Percentiles rank a stretch among this genome's conserved stretches.
Conservation (phyloP, 768 basidiomycete genomes). For the Termitomyces titanicus region DNA sequence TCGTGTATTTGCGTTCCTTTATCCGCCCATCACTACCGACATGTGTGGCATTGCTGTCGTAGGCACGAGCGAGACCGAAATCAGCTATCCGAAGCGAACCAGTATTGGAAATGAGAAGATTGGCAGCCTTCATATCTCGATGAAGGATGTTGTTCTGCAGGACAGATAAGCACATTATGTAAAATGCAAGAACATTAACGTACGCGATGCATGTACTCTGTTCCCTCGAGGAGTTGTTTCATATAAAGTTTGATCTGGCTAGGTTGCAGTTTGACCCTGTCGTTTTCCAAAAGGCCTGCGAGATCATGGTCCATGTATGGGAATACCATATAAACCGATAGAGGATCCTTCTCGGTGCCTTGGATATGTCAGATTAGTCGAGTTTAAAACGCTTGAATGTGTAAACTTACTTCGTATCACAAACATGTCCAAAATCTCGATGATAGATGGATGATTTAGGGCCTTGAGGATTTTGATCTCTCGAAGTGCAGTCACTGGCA, state of each 20-base stretch:
- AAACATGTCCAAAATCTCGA: slow-evolving; percentile 91
- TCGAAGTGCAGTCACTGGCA: slow-evolving; percentile 93
- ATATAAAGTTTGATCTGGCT: slow-evolving; percentile 94
- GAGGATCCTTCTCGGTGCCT: slow-evolving; percentile 68
- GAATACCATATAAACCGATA: slow-evolving; percentile 97
- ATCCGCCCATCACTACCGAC: slow-evolving; percentile 36
- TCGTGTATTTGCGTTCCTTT: slow-evolving; percentile 79
- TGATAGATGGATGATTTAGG: slow-evolving; percentile 80
- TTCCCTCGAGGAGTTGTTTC: slow-evolving; percentile 94
- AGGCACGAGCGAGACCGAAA: slow-evolving; percentile 91
- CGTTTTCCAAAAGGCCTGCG: slow-evolving; percentile 90
- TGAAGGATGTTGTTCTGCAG: slow-evolving; percentile 91
- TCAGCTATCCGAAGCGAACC: slow-evolving; percentile 88
- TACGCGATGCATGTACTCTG: slow-evolving; percentile 93
- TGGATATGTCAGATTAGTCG: neutral
- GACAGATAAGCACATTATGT: neutral
- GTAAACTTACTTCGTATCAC: slow-evolving; percentile 65
- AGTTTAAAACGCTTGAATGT: neutral
- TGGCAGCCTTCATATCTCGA: slow-evolving; percentile 99
- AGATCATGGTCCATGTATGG: slow-evolving; percentile 99
- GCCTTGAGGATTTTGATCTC: slow-evolving; percentile 97
- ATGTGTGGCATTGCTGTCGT: slow-evolving; percentile 46
- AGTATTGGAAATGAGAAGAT: slow-evolving; percentile 85
- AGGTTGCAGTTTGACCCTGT: slow-evolving; percentile 75
- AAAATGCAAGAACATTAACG: slow-evolving; percentile 20